Percentiles rank a stretch among this genome's conserved stretches.
Evolutionary conservation across 164 flowering plant genomes (phyloP).

Genomic region (Warburgia ugandensis): DNA sequence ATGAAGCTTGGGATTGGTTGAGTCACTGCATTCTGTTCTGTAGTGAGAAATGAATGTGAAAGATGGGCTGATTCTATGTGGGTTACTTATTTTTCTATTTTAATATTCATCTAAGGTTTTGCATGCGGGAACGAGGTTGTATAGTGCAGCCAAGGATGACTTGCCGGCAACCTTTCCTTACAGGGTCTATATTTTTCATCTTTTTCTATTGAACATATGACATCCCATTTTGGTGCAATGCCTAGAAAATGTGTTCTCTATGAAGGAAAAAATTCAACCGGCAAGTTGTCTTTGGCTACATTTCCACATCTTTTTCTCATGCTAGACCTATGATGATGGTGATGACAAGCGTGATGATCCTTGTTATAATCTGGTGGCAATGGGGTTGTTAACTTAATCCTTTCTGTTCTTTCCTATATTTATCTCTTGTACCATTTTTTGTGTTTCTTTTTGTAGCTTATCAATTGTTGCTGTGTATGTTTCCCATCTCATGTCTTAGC

Average conservation of each 20-base stretch:
- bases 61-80: too few species aligned
- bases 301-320: constrained; percentile 32
- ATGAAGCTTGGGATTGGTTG: constrained; percentile 11
- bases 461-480: too few species aligned
- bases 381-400: too few species aligned
- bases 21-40: background rate
- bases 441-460: too few species aligned
- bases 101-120: constrained; percentile 40
- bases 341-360: background rate
- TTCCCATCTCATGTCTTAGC: too few species aligned
- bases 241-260: background rate
- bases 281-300: constrained; percentile 56
- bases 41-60: too few species aligned
- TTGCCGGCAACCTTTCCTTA: constrained; percentile 33
- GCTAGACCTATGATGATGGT: constrained; percentile 34
- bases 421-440: too few species aligned
- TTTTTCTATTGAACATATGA: background rate
- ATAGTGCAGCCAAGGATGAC: constrained; percentile 70
- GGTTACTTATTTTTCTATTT: background rate
- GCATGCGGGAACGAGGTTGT: constrained; percentile 35
- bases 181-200: background rate
- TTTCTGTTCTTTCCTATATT: too few species aligned
- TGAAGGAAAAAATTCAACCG: constrained; percentile 9
- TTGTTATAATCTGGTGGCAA: too few species aligned
- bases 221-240: background rate